These are phyloP conservation scores for Termitomyces eurrhizus DNA, from an alignment of 768 basidiomycete genomes.

Conservation along the genomic window DNA sequence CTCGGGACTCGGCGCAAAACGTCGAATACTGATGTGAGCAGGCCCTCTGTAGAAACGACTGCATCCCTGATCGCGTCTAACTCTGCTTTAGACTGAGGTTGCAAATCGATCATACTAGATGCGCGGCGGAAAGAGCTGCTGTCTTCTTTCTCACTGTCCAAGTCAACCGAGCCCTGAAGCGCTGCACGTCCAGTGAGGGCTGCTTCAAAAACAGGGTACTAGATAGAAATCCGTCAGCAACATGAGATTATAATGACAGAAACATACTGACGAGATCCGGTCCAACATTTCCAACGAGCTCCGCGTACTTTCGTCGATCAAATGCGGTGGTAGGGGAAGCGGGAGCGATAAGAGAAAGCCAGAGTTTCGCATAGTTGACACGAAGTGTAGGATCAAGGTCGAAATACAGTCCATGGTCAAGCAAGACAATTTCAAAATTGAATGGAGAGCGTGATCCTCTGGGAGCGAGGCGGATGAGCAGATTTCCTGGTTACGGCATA, in stretches of 20 bases:
- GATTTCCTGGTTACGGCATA: conserved; percentile 54
- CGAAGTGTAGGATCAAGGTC: conserved; percentile 80
- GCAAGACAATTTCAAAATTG: conserved; percentile 93
- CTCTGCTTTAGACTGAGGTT: conserved; percentile 71
- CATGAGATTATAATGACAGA: conserved; percentile 1
- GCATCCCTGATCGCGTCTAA: conserved; percentile 79
- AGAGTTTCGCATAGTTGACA: conserved; percentile 82
- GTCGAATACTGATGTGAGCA: conserved; percentile 83
- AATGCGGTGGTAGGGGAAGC: conserved; percentile 59
- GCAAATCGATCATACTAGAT: conserved; percentile 72
- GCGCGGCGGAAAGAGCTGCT: conserved; percentile 52
- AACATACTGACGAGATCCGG: conserved; percentile 70
- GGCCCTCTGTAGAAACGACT: conserved; percentile 76
- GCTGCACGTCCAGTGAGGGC: conserved; percentile 88
- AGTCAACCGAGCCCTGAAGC: conserved; percentile 55
- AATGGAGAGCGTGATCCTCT: conserved; percentile 67
- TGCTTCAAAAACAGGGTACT: conserved; percentile 95
- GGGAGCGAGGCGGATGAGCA: conserved; percentile 80
- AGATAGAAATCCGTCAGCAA: neutral
- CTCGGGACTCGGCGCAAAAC: conserved; percentile 84
- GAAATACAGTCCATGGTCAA: conserved; percentile 95
- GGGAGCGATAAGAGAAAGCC: conserved; percentile 82
- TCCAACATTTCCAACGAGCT: conserved; percentile 86
- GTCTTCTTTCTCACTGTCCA: conserved; percentile 31
- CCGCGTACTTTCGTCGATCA: conserved; percentile 83